phyloP scores from a whole-genome alignment of 2,329 filamentous ascomycete species.

The Pyricularia pennisetigena region DNA sequence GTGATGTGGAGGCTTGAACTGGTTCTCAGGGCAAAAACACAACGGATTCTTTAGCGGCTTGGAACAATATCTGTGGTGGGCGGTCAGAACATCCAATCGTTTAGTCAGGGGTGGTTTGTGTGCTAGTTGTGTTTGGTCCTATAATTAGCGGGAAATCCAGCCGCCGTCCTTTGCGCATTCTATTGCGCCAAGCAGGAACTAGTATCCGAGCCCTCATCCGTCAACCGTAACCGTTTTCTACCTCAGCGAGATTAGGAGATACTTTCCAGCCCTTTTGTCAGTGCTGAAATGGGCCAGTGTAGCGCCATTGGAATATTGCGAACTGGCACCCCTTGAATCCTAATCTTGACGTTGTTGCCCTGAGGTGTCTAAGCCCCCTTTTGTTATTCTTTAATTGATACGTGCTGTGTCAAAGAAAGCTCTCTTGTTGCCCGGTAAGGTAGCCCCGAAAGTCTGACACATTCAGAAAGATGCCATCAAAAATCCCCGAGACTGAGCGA shows the following conservation, averaged over 20 bases:
- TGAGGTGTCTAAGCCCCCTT: not conserved
- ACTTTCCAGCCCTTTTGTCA: not conserved
- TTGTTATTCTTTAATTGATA: not conserved
- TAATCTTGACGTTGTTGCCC: not conserved
- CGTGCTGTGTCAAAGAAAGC: not conserved
- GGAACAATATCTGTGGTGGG: not conserved
- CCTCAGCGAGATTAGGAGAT: not conserved
- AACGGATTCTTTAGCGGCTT: not conserved
- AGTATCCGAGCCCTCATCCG: not conserved
- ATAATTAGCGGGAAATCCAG: not conserved
- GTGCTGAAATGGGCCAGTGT: not conserved
- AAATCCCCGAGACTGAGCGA: not conserved
- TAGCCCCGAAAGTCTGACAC: not conserved
- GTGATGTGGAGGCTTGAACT: not conserved
- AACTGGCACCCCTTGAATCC: not conserved
- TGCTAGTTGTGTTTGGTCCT: not conserved
- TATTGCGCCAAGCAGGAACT: not conserved
- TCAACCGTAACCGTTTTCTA: not conserved
- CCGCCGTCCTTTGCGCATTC: not conserved
- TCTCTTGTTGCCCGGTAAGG: not conserved
- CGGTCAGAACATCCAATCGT: not conserved
- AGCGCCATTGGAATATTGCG: not conserved
- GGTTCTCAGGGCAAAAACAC: not conserved
- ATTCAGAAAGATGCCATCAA: not conserved
- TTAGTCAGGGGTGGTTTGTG: not conserved